Evolutionary conservation across 2,329 filamentous ascomycete genomes (phyloP), one percentile per base, ranked within the genome.

Genomic region (Botryotinia narcissicola): DNA sequence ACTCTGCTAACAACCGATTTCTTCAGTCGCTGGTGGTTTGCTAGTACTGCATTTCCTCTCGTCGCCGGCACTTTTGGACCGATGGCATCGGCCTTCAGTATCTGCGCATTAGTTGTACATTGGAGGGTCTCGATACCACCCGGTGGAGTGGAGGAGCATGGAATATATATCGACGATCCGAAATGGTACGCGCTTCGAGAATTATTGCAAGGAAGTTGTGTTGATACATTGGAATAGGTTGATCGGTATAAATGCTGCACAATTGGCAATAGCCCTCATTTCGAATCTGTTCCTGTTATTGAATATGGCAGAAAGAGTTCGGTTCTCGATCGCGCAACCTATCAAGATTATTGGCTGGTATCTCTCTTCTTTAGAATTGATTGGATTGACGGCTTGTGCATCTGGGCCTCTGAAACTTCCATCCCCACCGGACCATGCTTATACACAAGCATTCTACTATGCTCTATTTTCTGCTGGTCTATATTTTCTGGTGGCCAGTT

Each of bases 401-500:
- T 81, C 88, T 1, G 91, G 92, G 18, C 87, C 87, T 0, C 82
- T 91, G 1, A 69, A 74, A 64, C 84, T 84, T 77, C 3, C 76
- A 82, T 87, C 89, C 1, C 74, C 85, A 78, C 67, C 81, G 69
- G 86, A 84, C 76, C 91, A 92, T 75, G 84, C 90, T 66, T 89
- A 87, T 86, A 94, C 93, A 0, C 92, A 97, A 81, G 93, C 93
- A 0, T 97, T 93, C 79, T 97, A 91, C 87, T 97, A 97, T 79
- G 94, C 90, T 40, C 87, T 97, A 29, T 93, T 93, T 78, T 91
- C 94, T 4, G 92, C 94, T 9, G 77, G 66, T 25, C 86, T 97
- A 32, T 97, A 97, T 82, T 92, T 95, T 73, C 80, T 95, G 25
- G 91, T 93, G 71, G 92, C 93, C 0, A 89, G 91, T 63, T 86